These are phyloP conservation scores for Ascochyta clinopodiicola DNA, from an alignment of 2,329 filamentous ascomycete species.

Conservation along the genomic window DNA sequence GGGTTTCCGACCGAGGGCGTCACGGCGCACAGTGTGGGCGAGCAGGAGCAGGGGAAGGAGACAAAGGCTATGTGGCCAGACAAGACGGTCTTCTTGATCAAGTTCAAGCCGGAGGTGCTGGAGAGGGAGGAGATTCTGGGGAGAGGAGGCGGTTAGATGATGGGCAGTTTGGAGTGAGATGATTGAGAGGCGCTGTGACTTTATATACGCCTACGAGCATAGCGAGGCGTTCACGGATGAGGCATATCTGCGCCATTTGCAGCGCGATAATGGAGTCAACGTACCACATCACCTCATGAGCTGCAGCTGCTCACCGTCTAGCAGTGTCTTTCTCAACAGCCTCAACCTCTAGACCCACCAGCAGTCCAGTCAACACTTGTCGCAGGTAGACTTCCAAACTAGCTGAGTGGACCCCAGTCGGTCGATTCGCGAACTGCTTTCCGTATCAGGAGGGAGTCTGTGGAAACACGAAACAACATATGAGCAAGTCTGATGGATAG, in stretches of 20 bases:
- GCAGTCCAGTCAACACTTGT: too few relatives aligned
- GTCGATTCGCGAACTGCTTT: too few relatives aligned
- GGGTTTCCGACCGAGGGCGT: conserved; percentile 84
- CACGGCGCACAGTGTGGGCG: conserved; percentile 76
- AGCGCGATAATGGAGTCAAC: not conserved
- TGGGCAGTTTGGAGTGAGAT: not conserved
- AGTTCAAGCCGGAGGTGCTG: conserved; percentile 88
- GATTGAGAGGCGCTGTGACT: not conserved
- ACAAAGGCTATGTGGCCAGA: conserved; percentile 79
- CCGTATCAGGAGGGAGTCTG: too few relatives aligned
- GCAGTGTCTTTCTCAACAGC: not conserved
- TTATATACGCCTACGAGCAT: not conserved
- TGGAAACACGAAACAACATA: too few relatives aligned
- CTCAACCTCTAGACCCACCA: too few relatives aligned
- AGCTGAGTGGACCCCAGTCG: too few relatives aligned
- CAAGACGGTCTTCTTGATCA: conserved; percentile 93
- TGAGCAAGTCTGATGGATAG: too few relatives aligned
- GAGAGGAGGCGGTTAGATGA: conserved; percentile 56
- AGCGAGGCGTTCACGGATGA: conserved; percentile 7
- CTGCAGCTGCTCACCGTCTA: not conserved
- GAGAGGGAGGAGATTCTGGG: conserved; percentile 86
- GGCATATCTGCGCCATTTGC: not conserved
- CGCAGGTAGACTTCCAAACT: too few relatives aligned
- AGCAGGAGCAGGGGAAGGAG: conserved; percentile 58
- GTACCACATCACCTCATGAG: not conserved